Evolutionary conservation across 805 yeast genomes (phyloP).

Genomic region (Candida methanosorbosa): DNA sequence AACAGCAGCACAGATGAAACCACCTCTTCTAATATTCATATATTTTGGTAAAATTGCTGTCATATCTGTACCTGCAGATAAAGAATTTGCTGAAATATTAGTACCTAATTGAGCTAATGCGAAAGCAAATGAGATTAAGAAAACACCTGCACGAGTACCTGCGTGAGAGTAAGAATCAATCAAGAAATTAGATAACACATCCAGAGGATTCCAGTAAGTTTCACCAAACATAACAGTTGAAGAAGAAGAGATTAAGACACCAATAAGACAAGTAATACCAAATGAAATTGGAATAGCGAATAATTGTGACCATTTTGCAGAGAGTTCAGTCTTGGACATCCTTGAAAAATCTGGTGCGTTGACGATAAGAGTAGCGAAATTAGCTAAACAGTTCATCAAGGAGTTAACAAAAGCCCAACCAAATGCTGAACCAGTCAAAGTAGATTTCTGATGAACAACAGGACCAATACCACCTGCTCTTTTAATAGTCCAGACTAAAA

Average conservation of each 20-base stretch:
- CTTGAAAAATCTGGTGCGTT: conserved; percentile 89
- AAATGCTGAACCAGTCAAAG: conserved; percentile 48
- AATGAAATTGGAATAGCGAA: conserved; percentile 70
- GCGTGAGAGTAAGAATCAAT: conserved; percentile 30
- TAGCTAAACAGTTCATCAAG: conserved; percentile 73
- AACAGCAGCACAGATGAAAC: conserved; percentile 64
- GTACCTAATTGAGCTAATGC: conserved; percentile 74
- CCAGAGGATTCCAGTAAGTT: conserved; percentile 79
- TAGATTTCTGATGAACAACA: conserved; percentile 47
- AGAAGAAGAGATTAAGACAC: conserved; percentile 78
- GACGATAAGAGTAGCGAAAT: conserved; percentile 81
- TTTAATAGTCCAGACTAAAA: conserved; percentile 75
- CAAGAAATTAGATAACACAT: conserved; percentile 58
- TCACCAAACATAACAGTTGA: conserved; percentile 58
- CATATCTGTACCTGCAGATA: conserved; percentile 68
- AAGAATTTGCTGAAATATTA: conserved; percentile 63
- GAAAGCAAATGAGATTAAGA: conserved; percentile 62
- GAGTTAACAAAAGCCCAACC: conserved; percentile 82
- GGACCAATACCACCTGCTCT: conserved; percentile 78
- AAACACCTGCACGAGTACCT: conserved; percentile 74
- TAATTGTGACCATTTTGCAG: conserved; percentile 49
- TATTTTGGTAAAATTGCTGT: conserved; percentile 56
- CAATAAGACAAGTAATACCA: conserved; percentile 75
- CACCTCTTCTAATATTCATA: conserved; percentile 72
- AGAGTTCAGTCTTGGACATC: conserved; percentile 52